These are phyloP conservation scores for Colletotrichum neosansevieriae DNA, from an alignment of 2,329 filamentous ascomycete species.

Conservation along the genomic window DNA sequence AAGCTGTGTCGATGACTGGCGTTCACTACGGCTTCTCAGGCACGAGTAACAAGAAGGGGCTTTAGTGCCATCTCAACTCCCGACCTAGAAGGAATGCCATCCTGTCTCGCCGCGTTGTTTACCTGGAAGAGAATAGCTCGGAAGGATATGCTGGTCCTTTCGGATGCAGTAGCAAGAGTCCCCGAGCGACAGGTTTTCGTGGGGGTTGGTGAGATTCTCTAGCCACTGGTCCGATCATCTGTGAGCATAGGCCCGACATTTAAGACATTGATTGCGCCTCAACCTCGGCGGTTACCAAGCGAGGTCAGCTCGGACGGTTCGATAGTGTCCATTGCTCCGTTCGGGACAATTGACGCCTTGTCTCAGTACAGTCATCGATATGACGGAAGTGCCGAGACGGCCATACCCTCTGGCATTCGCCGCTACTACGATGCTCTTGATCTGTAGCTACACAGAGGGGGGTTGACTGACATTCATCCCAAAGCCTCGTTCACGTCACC, in stretches of 20 bases:
- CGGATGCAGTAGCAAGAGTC: not conserved
- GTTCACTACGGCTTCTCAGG: too few relatives aligned
- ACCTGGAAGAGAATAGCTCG: not conserved
- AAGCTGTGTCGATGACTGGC: too few relatives aligned
- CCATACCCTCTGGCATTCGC: constrained; percentile 19
- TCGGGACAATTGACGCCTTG: constrained; percentile 6
- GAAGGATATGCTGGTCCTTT: not conserved
- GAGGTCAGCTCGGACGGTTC: constrained; percentile 4
- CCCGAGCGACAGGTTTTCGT: constrained; percentile 14
- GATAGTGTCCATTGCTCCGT: constrained; percentile 15
- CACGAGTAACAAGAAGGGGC: too few relatives aligned
- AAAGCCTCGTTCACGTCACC: not conserved
- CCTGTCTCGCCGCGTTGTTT: not conserved
- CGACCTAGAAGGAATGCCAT: constrained; percentile 1
- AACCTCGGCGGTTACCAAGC: constrained; percentile 12
- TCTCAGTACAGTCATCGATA: not conserved
- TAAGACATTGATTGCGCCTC: constrained; percentile 23
- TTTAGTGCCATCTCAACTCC: constrained; percentile 11
- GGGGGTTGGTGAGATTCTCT: not conserved
- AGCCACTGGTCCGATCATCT: constrained; percentile 31
- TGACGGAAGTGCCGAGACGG: not conserved
- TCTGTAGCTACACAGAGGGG: not conserved
- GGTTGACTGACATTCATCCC: not conserved
- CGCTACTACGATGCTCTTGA: constrained; percentile 1
- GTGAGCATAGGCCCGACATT: constrained; percentile 22